A percentile compares a stretch with the other conserved stretches of the same genome.
Evolutionary conservation across 352 stramenopile genomes (phyloP).

Genomic region (Elongisporangium prolatum): DNA sequence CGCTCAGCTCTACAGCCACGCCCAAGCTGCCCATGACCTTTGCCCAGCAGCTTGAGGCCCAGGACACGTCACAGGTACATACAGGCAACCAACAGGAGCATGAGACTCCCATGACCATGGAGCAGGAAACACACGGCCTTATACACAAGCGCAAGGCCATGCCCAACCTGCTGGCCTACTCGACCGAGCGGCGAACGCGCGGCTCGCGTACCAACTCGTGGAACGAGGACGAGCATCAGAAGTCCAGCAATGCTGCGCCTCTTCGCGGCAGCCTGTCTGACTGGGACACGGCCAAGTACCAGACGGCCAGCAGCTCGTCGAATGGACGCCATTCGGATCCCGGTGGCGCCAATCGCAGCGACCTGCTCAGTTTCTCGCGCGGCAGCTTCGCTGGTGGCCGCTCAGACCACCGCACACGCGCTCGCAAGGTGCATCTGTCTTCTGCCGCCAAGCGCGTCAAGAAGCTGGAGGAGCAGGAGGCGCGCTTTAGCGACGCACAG

Average conservation of each 20-base stretch:
- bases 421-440: constrained; percentile 66
- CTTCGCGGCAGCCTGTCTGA: constrained; percentile 36
- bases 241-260: neutral
- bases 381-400: constrained; percentile 40
- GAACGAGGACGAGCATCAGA: constrained; percentile 31
- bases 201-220: constrained; percentile 43
- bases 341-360: constrained; percentile 40
- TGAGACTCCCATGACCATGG: constrained; percentile 6
- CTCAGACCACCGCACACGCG: constrained; percentile 40
- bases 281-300: constrained; percentile 42
- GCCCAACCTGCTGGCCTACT: constrained; percentile 52
- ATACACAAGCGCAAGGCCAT: constrained; percentile 35
- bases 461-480: constrained; percentile 77
- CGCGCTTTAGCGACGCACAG: constrained; percentile 43
- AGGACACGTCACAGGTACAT: constrained; percentile 5
- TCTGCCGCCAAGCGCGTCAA: constrained; percentile 81
- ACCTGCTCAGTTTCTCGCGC: constrained; percentile 65
- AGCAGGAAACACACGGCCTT: constrained; percentile 30
- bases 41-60: constrained; percentile 10
- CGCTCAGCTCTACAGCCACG: neutral
- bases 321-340: constrained; percentile 66
- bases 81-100: constrained; percentile 5
- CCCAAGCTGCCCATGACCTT: neutral
- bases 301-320: constrained; percentile 23
- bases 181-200: constrained; percentile 23